Evolutionary conservation across 768 basidiomycete genomes (phyloP), one percentile per base, ranked within the genome.

Genomic region (Leucocoprinus sp.): DNA sequence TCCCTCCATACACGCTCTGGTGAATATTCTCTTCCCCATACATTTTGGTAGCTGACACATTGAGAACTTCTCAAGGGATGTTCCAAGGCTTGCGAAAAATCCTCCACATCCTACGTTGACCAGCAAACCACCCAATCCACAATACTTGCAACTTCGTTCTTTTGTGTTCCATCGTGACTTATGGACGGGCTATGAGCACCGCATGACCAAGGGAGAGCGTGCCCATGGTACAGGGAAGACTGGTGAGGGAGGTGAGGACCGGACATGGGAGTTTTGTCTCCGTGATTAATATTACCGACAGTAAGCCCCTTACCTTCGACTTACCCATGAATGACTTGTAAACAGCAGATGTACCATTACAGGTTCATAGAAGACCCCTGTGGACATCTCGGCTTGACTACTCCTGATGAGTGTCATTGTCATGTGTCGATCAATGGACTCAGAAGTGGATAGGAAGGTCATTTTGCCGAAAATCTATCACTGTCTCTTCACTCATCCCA

Each of bases 141-240:
- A 61, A 4, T 98, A 84, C 58, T 72, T 61, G 2, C 70, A 84
- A 8, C 60, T 91, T 14, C 76, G 88, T 22, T 93, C 91, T 0
- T 97, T 93, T 61, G 68, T 61, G 14, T 97, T 98, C 58, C 67
- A 78, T 33, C 70, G 86, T 33, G 60, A 60, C 8, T 51, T 66
- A 0, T 98, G 91, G 80, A 76, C 74, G 38, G 91, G 89, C 1
- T 98, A 97, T 55, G 83, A 83, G 54, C 95, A 98, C 60, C 70
- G 89, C n/a, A 85, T 95, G 81, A 96, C 95, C 2, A 85, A 92
- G 57, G 93, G 93, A 4, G 89, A 76, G 66, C 71, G 76, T 59
- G 86, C 61, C 0, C 75, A 75, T 57, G 82, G 77, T 22, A 74
- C 66, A 31, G 78, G 75, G 21, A 82, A 61, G 65, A 87, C 78